Percentiles rank a stretch among this genome's conserved stretches.
Conservation (phyloP, 148 eudicot genomes). For the Pouteria glomerata region DNA sequence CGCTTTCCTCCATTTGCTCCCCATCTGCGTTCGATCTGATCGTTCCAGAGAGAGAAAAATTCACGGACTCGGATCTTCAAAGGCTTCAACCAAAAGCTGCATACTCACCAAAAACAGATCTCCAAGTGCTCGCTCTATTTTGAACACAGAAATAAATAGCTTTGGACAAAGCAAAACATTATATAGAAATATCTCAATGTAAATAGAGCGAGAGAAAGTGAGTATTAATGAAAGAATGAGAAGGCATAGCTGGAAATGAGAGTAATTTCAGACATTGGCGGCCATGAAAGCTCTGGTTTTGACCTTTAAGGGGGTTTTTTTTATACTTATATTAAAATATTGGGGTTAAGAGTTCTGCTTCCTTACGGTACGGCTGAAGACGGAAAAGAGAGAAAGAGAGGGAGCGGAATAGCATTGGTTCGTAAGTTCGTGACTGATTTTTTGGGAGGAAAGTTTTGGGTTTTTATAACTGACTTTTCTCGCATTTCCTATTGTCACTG, state of each 20-base stretch:
- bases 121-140: constrained; percentile 14
- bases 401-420: background rate
- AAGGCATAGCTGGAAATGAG: background rate
- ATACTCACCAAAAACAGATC: constrained; percentile 10
- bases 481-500: no score
- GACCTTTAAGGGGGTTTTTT: background rate
- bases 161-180: background rate
- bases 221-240: background rate
- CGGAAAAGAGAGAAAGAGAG: background rate
- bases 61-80: background rate
- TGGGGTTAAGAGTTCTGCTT: background rate
- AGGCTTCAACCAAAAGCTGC: background rate
- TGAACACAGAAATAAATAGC: constrained; percentile 9
- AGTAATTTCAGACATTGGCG: background rate
- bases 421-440: background rate
- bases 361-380: background rate
- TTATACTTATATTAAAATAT: background rate
- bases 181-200: background rate
- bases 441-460: background rate
- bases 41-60: background rate
- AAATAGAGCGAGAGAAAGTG: background rate
- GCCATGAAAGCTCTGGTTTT: background rate
- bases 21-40: constrained; percentile 28
- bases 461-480: background rate
- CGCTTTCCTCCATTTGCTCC: constrained; percentile 72